Percentiles rank a stretch among this genome's conserved stretches.
Conservation (phyloP, 192 early-diverging fungal genomes). For the Dissophora ornata region DNA sequence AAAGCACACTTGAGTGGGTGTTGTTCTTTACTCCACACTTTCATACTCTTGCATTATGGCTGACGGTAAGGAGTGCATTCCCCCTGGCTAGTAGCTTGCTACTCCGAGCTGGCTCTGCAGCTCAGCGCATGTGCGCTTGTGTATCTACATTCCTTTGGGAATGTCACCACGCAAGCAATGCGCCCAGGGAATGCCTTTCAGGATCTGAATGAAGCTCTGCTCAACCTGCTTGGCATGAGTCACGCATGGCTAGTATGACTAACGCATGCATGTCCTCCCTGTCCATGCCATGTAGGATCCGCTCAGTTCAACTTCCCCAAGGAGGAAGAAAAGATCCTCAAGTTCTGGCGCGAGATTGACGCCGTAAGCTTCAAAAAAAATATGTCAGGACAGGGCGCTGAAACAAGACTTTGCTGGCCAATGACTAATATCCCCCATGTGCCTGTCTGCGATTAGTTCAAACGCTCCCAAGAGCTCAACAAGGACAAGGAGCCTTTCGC, state of each 20-base stretch:
- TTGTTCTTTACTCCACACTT: slow-evolving; percentile 15
- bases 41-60: slow-evolving; percentile 33
- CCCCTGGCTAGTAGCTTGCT: too few relatives aligned
- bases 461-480: slow-evolving; percentile 84
- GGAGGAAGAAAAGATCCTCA: slow-evolving; percentile 94
- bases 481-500: slow-evolving; percentile 88
- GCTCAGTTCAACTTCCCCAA: slow-evolving; percentile 86
- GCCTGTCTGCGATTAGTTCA: slow-evolving; percentile 25
- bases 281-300: slow-evolving; percentile 24
- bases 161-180: too few relatives aligned
- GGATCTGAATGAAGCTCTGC: background rate
- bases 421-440: too few relatives aligned
- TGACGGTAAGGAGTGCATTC: slow-evolving; percentile 41
- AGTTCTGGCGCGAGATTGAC: slow-evolving; percentile 98
- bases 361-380: too few relatives aligned
- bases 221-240: too few relatives aligned
- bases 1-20: background rate
- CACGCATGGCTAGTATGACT: background rate
- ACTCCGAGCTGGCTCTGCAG: too few relatives aligned
- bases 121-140: too few relatives aligned
- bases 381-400: too few relatives aligned
- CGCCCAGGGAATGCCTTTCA: too few relatives aligned
- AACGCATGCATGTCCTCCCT: too few relatives aligned
- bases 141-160: too few relatives aligned
- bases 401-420: too few relatives aligned